Percentiles rank a stretch among this genome's conserved stretches.
phyloP scores from a whole-genome alignment of 2,329 filamentous ascomycete genomes.

The Plectosphaerella cucumerina region DNA sequence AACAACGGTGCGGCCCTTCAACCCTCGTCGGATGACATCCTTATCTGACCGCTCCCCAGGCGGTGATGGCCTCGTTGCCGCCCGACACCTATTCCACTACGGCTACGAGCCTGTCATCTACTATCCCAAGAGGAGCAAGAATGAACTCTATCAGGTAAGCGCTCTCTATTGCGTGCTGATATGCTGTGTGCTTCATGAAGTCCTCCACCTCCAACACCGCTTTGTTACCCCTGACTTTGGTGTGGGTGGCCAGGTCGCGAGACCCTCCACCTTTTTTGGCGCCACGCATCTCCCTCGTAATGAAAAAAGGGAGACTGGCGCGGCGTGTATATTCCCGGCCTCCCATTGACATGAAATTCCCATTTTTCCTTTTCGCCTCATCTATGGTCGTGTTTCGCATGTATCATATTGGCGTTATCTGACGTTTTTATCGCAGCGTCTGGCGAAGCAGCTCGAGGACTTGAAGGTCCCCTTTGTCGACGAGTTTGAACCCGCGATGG shows the following conservation, averaged over 20 bases:
- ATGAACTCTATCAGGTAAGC: conserved; percentile 80
- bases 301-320: not conserved
- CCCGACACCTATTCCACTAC: conserved; percentile 86
- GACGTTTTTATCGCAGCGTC: conserved; percentile 53
- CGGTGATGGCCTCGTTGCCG: conserved; percentile 91
- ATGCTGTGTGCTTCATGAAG: not conserved
- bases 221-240: not conserved
- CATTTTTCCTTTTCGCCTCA: not conserved
- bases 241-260: too few relatives aligned
- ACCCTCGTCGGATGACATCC: not conserved
- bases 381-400: not conserved
- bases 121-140: conserved; percentile 89
- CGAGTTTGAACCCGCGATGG: conserved; percentile 67
- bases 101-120: conserved; percentile 87
- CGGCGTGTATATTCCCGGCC: conserved; percentile 1
- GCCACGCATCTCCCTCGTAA: not conserved
- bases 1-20: conserved; percentile 53
- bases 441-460: conserved; percentile 79
- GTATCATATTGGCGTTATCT: conserved; percentile 16
- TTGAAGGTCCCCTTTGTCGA: conserved; percentile 79
- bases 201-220: not conserved
- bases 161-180: not conserved
- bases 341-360: not conserved
- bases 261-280: not conserved
- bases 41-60: conserved; percentile 43